Conservation (phyloP, 2,329 filamentous ascomycete genomes). For the Coniella vitis region DNA sequence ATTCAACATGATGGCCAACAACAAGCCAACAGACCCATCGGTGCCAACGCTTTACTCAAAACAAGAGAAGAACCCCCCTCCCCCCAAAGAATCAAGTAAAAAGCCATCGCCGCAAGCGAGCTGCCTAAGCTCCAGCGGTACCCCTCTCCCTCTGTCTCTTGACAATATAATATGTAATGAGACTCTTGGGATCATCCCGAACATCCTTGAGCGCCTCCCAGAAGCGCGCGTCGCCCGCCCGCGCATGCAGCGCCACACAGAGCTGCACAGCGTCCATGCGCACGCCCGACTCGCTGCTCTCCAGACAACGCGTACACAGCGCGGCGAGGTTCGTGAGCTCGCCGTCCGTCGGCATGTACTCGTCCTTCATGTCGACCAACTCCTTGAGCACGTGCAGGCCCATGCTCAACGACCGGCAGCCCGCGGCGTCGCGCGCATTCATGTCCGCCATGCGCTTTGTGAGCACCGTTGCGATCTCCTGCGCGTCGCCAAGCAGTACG, state of each 20-base stretch:
- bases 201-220: constrained; percentile 61
- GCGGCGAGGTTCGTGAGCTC: constrained; percentile 46
- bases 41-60: no score
- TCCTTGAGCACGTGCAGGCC: constrained; percentile 57
- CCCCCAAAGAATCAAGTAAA: background rate
- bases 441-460: constrained; percentile 40
- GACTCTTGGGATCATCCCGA: constrained; percentile 65
- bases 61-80: no score
- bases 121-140: constrained; percentile 5
- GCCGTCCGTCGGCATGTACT: constrained; percentile 42
- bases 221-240: constrained; percentile 54
- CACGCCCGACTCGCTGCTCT: constrained; percentile 54
- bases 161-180: constrained; percentile 77
- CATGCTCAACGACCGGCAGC: constrained; percentile 51
- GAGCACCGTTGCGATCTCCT: constrained; percentile 52
- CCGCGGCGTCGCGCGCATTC: constrained; percentile 37
- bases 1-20: no score
- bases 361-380: constrained; percentile 43
- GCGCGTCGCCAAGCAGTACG: constrained; percentile 55
- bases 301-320: constrained; percentile 50
- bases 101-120: background rate
- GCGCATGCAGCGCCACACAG: constrained; percentile 64
- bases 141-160: constrained; percentile 53
- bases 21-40: no score
- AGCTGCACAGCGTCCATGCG: constrained; percentile 72